phyloP scores from a whole-genome alignment of 441 rosid genomes.

The Populus hybrid region DNA sequence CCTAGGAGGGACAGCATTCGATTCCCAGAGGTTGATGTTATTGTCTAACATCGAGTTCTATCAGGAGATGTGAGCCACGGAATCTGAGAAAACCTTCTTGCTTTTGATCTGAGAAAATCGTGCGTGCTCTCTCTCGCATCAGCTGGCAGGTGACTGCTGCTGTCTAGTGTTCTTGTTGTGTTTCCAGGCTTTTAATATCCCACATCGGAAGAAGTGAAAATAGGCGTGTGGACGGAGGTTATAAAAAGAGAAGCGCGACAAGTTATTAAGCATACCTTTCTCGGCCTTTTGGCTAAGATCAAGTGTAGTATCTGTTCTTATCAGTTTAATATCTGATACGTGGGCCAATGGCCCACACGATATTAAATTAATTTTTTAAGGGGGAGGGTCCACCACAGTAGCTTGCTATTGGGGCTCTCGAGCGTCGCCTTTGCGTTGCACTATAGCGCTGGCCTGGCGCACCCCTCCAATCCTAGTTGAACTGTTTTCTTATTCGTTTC shows the following conservation, averaged over 20 bases:
- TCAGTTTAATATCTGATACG: conserved; percentile 55
- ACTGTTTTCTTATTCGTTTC: no score
- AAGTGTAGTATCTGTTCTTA: conserved; percentile 59
- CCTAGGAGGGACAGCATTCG: not conserved
- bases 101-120: not conserved
- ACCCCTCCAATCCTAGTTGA: not conserved
- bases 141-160: not conserved
- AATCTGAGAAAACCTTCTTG: not conserved
- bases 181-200: not conserved
- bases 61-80: not conserved
- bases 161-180: not conserved
- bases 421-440: not conserved
- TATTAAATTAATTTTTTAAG: not conserved
- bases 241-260: not conserved
- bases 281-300: conserved; percentile 72
- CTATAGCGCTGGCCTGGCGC: not conserved
- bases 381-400: not conserved
- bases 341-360: conserved; percentile 13
- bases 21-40: not conserved
- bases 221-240: not conserved
- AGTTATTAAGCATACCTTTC: conserved; percentile 32
- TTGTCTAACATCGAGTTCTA: not conserved
- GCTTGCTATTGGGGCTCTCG: not conserved
- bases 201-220: not conserved
- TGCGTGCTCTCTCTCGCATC: not conserved